Evolutionary conservation across 139 green algal genomes (phyloP), one percentile per base, ranked within the genome.

Genomic region (Mesotaenium endlicherianum): DNA sequence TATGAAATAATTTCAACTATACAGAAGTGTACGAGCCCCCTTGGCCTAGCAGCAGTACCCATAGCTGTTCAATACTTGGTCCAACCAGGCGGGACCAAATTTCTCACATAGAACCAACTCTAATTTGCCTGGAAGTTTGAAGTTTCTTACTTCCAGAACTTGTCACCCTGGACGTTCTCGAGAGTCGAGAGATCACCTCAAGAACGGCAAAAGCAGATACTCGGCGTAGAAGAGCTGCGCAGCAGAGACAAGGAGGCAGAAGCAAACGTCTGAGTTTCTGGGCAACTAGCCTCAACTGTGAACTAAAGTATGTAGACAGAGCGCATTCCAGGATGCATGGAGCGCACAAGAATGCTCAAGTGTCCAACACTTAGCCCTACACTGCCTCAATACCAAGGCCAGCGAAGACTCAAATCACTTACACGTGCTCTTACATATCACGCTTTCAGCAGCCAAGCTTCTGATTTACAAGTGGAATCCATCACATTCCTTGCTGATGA

Each of bases 161-260:
- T n/a, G n/a, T n/a, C n/a, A n/a, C n/a, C n/a, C n/a, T n/a, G n/a
- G n/a, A n/a, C n/a, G n/a, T n/a, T n/a, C n/a, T n/a, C n/a, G n/a
- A n/a, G n/a, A n/a, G n/a, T n/a, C n/a, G n/a, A n/a, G n/a, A 59
- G 16, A 59, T 78, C 31, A 78, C 8, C 70, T 3, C 11, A 78
- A 6, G 70, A 78, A 78, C 5, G 70, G 70, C 14, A 78, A 31
- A 4, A 78, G 6, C 34, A 78, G 70, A 53, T 78, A 78, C 70
- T 78, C 70, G 30, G 70, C 70, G 6, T 78, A 78, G 31, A 78
- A 78, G 30, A 78, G 40, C 70, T 78, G 70, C 70, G 42, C 6
- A 72, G 36, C 50, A 64, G 20, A 26, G 26, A 34, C 26, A 64
- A 26, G 26, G 50, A 20, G 50, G 20, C 20, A 20, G 26, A 34